These are phyloP conservation scores for Maudiozyma bulderi DNA, from an alignment of 805 yeast genomes.

Conservation along the genomic window DNA sequence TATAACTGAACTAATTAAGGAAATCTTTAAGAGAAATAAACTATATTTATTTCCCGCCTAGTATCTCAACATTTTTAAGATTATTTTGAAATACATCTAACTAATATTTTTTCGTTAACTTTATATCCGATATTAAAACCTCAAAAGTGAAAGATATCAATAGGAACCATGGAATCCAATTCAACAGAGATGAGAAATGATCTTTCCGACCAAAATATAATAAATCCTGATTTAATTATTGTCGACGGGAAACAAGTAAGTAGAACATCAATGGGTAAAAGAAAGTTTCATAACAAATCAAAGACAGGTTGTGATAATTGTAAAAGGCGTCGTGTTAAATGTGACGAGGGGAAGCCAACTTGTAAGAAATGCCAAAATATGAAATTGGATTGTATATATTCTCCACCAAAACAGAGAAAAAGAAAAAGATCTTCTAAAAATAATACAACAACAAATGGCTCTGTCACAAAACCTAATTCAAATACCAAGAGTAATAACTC, in stretches of 20 bases:
- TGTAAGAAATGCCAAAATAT: constrained; percentile 74
- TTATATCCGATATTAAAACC: no score
- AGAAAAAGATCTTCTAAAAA: constrained; percentile 1
- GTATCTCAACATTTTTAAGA: no score
- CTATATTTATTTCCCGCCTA: no score
- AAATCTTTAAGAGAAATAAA: no score
- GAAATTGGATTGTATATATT: constrained; percentile 67
- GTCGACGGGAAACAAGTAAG: constrained; percentile 34
- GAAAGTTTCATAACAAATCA: constrained; percentile 84
- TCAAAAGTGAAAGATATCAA: no score
- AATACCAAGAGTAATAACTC: background rate
- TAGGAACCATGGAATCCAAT: background rate
- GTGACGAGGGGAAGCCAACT: constrained; percentile 77
- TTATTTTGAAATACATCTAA: no score
- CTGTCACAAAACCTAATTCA: background rate
- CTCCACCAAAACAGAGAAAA: constrained; percentile 11
- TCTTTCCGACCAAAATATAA: background rate
- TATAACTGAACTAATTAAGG: no score
- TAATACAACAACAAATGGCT: background rate
- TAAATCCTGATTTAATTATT: constrained; percentile 25
- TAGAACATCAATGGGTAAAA: constrained; percentile 51
- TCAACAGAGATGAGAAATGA: no score
- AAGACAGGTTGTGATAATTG: constrained; percentile 86
- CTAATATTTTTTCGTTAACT: no score
- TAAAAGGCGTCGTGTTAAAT: constrained; percentile 80